phyloP scores from a whole-genome alignment of 2,329 filamentous ascomycete genomes.

The Sclerotinia spermophila region DNA sequence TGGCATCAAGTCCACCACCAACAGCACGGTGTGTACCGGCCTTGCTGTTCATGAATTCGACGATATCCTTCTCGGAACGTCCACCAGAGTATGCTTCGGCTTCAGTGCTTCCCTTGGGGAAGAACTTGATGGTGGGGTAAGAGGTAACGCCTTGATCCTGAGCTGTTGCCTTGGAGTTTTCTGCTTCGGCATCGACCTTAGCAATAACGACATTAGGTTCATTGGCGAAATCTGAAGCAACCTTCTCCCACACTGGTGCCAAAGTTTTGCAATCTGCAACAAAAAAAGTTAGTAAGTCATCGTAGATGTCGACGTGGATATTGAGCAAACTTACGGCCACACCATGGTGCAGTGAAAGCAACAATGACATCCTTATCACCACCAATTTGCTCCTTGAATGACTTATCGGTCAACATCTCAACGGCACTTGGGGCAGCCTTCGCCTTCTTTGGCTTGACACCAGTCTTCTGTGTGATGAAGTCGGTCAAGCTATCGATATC shows the following conservation, averaged over 20 bases:
- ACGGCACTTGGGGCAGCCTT: constrained; percentile 70
- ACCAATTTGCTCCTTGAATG: constrained; percentile 75
- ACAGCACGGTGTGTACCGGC: constrained; percentile 78
- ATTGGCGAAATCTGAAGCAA: constrained; percentile 75
- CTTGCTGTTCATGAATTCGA: constrained; percentile 83
- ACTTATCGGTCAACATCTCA: constrained; percentile 72
- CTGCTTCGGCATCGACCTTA: constrained; percentile 91
- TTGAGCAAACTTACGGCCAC: constrained; percentile 67
- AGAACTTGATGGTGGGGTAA: constrained; percentile 98
- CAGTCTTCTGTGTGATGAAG: constrained; percentile 85
- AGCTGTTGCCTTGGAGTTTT: constrained; percentile 76
- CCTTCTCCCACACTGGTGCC: constrained; percentile 82
- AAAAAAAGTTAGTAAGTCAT: constrained; percentile 20
- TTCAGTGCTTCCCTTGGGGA: constrained; percentile 77
- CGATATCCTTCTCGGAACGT: constrained; percentile 71
- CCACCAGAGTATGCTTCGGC: constrained; percentile 68
- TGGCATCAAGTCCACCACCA: constrained; percentile 74
- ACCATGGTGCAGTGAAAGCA: constrained; percentile 98
- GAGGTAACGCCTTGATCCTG: constrained; percentile 73
- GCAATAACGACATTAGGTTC: constrained; percentile 81
- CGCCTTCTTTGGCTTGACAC: constrained; percentile 73
- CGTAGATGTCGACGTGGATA: not conserved
- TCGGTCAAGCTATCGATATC: constrained; percentile 79
- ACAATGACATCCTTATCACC: constrained; percentile 86
- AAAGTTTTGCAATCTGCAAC: constrained; percentile 88